Evolutionary conservation across 2,329 filamentous ascomycete genomes (phyloP).

Genomic region (Hypoxylon sp.): DNA sequence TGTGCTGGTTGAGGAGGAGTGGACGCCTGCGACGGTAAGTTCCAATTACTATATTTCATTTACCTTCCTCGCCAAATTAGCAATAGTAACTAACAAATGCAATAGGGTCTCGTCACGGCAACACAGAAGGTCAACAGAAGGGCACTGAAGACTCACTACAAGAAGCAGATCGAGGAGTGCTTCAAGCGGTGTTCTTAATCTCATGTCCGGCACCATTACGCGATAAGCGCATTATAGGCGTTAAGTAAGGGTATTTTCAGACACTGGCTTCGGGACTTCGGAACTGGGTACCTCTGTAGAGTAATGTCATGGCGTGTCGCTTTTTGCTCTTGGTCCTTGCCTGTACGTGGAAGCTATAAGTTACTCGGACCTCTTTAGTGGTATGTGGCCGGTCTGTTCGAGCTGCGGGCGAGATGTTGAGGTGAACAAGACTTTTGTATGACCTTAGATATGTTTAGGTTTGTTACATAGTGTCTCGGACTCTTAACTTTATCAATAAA

Average conservation of each 20-base stretch:
- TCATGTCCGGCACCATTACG: not conserved
- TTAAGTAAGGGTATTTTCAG: constrained; percentile 5
- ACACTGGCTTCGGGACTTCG: constrained; percentile 8
- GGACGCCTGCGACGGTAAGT: constrained; percentile 87
- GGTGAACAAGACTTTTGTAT: not conserved
- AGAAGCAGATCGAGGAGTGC: constrained; percentile 65
- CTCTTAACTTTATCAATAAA: not conserved
- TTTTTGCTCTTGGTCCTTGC: not conserved
- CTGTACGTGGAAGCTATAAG: not conserved
- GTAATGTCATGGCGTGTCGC: constrained; percentile 16
- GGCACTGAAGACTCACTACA: constrained; percentile 65
- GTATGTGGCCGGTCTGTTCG: not conserved
- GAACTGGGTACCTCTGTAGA: constrained; percentile 12
- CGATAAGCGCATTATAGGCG: constrained; percentile 4
- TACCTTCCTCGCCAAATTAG: not conserved
- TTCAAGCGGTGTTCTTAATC: constrained; percentile 50
- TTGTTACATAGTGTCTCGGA: not conserved
- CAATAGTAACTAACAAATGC: constrained; percentile 18
- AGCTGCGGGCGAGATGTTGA: not conserved
- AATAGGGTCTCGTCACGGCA: constrained; percentile 72
- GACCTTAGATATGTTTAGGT: not conserved
- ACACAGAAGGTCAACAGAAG: constrained; percentile 73
- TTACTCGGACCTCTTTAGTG: not conserved
- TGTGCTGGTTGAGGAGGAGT: constrained; percentile 86
- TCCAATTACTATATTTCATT: not conserved